These are phyloP conservation scores for Amanita subjunquillea DNA, from an alignment of 768 basidiomycete species.

Conservation along the genomic window DNA sequence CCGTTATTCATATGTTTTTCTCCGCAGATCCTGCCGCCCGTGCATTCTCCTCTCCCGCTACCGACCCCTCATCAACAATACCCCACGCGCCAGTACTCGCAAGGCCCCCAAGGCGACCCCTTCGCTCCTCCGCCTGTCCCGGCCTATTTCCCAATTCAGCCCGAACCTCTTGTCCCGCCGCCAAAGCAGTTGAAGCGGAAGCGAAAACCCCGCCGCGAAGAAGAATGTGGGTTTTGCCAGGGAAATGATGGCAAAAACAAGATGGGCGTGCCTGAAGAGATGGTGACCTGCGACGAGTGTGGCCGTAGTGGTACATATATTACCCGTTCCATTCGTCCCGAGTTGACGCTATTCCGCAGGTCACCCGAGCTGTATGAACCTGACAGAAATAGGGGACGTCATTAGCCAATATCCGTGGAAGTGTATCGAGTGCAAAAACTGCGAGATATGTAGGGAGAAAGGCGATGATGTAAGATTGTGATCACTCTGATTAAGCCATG, in stretches of 20 bases:
- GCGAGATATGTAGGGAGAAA: slow-evolving; percentile 77
- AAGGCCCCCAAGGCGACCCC: slow-evolving; percentile 76
- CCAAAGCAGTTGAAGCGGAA: slow-evolving; percentile 39
- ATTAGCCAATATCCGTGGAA: slow-evolving; percentile 73
- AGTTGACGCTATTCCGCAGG: slow-evolving; percentile 30
- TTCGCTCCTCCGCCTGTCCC: slow-evolving; percentile 58
- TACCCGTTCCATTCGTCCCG: slow-evolving; percentile 3
- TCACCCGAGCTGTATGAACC: slow-evolving; percentile 80
- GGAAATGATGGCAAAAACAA: slow-evolving; percentile 56
- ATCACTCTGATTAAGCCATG: slow-evolving; percentile 3
- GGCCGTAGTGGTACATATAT: slow-evolving; percentile 59
- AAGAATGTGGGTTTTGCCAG: slow-evolving; percentile 71
- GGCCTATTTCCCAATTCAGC: slow-evolving; percentile 39
- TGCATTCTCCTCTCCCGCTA: slow-evolving; percentile 14
- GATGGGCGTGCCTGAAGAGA: slow-evolving; percentile 43
- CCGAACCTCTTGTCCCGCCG: slow-evolving; percentile 28
- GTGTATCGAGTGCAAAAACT: slow-evolving; percentile 88
- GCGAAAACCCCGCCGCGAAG: slow-evolving; percentile 39
- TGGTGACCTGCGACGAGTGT: slow-evolving; percentile 78
- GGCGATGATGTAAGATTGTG: slow-evolving; percentile 72
- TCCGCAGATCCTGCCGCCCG: slow-evolving; percentile 18
- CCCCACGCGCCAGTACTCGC: slow-evolving; percentile 44
- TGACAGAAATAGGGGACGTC: slow-evolving; percentile 44
- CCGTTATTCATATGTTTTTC: slow-evolving; percentile 15
- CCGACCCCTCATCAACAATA: slow-evolving; percentile 21